Base-by-base conservation (phyloP, 1,284 basidiomycete genomes). In the Cutaneotrichosporon cutaneum region DNA sequence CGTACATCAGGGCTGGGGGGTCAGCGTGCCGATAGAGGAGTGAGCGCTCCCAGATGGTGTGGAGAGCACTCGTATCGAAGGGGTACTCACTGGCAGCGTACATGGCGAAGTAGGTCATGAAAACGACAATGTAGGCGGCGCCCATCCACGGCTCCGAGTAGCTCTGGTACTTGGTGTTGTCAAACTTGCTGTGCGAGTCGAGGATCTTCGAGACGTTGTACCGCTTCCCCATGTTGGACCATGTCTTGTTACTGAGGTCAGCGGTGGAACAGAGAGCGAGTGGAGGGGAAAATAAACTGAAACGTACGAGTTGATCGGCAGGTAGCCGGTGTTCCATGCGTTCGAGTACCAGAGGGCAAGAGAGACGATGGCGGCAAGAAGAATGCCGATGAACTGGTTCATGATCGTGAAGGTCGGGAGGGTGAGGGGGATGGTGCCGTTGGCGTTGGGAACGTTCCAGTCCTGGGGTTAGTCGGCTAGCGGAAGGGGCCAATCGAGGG, bases 211-310 rank as follows among this genome's bases (percentile, higher is more conserved):
- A 60, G 30, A 72, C 62, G 35, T 64, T 59, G 57, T 64, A 94
- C 93, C 85, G 45, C 11, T 33, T 57, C 22, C 75, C 77, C 4
- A 24, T 61, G 63, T 70, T 72, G 68, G 66, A 63, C 22, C 60
- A 72, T 2, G 65, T 58, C 30, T 63, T 27, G 63, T 75, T 74
- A n/a, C n/a, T n/a, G n/a, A n/a, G n/a, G n/a, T n/a, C n/a, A n/a
- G n/a, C n/a, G n/a, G n/a, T n/a, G n/a, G n/a, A n/a, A n/a, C n/a
- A n/a, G n/a, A n/a, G n/a, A n/a, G n/a, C n/a, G n/a, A n/a, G n/a
- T n/a, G n/a, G n/a, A n/a, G n/a, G n/a, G n/a, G n/a, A n/a, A n/a
- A n/a, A n/a, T n/a, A n/a, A n/a, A n/a, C n/a, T n/a, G n/a, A n/a
- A n/a, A n/a, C n/a, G n/a, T n/a, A n/a, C 16, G 39, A 51, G 59